phyloP scores from a whole-genome alignment of 257 asterid species.

The Nicotiana undulata region DNA sequence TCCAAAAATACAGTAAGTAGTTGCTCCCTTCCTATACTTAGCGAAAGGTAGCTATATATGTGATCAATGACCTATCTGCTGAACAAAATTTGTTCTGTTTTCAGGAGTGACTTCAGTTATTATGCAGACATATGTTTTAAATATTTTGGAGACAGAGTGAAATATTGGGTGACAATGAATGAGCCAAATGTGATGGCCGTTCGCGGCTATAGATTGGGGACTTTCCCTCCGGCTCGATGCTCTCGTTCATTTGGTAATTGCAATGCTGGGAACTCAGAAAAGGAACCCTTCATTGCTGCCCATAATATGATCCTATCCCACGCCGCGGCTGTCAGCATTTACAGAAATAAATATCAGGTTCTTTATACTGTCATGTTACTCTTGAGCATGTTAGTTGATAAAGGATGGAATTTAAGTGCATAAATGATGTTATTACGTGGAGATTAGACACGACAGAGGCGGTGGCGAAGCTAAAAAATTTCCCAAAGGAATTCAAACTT shows the following conservation, averaged over 20 bases:
- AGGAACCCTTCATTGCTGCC: slow-evolving; percentile 29
- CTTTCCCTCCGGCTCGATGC: slow-evolving; percentile 31
- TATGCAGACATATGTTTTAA: slow-evolving; percentile 29
- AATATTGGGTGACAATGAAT: slow-evolving; percentile 28
- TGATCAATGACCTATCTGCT: background rate
- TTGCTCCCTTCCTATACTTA: background rate
- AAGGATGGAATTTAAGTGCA: too few species aligned
- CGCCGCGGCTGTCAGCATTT: slow-evolving; percentile 24
- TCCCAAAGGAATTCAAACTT: too few species aligned
- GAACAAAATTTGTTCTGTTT: background rate
- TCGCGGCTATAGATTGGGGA: slow-evolving; percentile 45
- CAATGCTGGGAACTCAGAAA: slow-evolving; percentile 24
- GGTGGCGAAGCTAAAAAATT: too few species aligned
- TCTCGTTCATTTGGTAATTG: slow-evolving; percentile 25
- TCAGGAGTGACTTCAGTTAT: slow-evolving; percentile 27
- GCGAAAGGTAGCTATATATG: too few species aligned
- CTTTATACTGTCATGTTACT: too few species aligned
- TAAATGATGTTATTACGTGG: too few species aligned
- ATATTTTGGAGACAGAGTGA: slow-evolving; percentile 29
- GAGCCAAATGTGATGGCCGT: slow-evolving; percentile 38
- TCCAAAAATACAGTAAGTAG: slow-evolving; percentile 33
- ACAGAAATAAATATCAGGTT: slow-evolving; percentile 28
- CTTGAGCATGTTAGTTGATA: too few species aligned
- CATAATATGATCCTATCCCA: slow-evolving; percentile 30
- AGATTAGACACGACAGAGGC: too few species aligned